A percentile compares a stretch with the other conserved stretches of the same genome.
phyloP scores from a whole-genome alignment of 192 early-diverging fungal species.

The Coemansia interrupta region DNA sequence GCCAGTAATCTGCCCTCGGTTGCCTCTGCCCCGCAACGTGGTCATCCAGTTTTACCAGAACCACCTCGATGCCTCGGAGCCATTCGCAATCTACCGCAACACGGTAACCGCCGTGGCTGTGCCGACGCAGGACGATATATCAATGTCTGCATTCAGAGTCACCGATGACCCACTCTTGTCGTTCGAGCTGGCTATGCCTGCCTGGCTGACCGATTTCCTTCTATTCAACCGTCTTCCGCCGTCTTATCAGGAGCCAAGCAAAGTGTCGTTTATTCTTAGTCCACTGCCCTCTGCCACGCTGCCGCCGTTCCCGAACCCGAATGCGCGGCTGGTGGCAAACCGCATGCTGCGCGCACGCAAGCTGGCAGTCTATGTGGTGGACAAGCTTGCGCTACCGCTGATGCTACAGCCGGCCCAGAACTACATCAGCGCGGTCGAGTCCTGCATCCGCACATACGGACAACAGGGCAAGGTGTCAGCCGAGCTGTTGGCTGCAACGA shows the following conservation, averaged over 20 bases:
- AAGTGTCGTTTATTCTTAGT: slow-evolving; percentile 78
- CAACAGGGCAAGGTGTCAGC: background rate
- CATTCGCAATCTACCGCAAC: slow-evolving; percentile 38
- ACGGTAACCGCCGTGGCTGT: slow-evolving; percentile 14
- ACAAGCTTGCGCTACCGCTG: slow-evolving; percentile 61
- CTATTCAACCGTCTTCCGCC: slow-evolving; percentile 65
- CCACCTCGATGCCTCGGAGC: slow-evolving; percentile 29
- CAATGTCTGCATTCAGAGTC: slow-evolving; percentile 30
- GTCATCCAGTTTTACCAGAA: slow-evolving; percentile 30
- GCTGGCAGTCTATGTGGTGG: slow-evolving; percentile 76
- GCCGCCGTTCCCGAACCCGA: slow-evolving; percentile 48
- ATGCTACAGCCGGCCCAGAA: slow-evolving; percentile 46
- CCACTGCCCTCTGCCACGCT: slow-evolving; percentile 56
- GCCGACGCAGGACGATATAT: background rate
- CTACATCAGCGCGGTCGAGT: slow-evolving; percentile 43
- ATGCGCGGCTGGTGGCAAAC: slow-evolving; percentile 74
- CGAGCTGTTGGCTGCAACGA: background rate
- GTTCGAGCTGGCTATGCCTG: slow-evolving; percentile 71
- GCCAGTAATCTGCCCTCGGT: slow-evolving; percentile 43
- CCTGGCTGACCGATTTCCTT: slow-evolving; percentile 83
- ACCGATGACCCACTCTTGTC: slow-evolving; percentile 40
- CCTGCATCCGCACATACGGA: slow-evolving; percentile 26
- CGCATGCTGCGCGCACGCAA: slow-evolving; percentile 86
- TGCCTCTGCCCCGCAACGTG: slow-evolving; percentile 38
- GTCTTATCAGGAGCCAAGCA: slow-evolving; percentile 69